Evolutionary conservation across 192 early-diverging fungal genomes (phyloP).

Genomic region (Entomortierella parvispora): DNA sequence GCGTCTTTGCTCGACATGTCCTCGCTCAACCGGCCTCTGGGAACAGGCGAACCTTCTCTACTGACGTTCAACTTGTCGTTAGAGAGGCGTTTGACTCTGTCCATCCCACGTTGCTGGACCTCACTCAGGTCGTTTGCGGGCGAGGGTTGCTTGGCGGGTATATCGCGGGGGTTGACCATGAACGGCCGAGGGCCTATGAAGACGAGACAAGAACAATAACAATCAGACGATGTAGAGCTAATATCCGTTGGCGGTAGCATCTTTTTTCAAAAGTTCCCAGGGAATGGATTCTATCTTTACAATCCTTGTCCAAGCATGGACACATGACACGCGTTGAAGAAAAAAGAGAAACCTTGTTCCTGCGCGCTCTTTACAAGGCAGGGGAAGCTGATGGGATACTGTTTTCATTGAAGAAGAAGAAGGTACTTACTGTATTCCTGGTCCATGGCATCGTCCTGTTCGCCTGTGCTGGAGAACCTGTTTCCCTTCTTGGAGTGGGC

Average conservation of each 20-base stretch:
- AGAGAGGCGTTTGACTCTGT: conserved; percentile 23
- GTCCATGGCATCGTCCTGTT: conserved; percentile 1
- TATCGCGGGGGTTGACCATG: conserved; percentile 27
- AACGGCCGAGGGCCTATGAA: conserved; percentile 14
- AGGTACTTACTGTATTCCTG: conserved; percentile 3
- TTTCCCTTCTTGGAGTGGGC: neutral
- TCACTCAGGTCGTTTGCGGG: conserved; percentile 16
- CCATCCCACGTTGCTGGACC: conserved; percentile 19
- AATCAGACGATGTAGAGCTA: too few species aligned
- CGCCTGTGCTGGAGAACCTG: neutral
- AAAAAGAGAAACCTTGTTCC: neutral
- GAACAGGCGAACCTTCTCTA: conserved; percentile 31
- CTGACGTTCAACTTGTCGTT: conserved; percentile 8
- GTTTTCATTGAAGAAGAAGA: neutral
- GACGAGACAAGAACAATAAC: too few species aligned
- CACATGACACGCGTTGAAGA: neutral
- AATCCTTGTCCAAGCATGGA: neutral
- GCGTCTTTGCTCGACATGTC: too few species aligned
- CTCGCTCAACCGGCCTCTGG: neutral
- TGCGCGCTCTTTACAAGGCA: neutral
- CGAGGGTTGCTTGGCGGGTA: conserved; percentile 13
- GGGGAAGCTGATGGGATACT: too few species aligned
- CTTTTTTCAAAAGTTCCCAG: too few species aligned
- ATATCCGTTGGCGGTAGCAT: too few species aligned
- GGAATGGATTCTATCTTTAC: too few species aligned